A percentile compares a stretch with the other conserved stretches of the same genome.
phyloP scores from a whole-genome alignment of 2,329 filamentous ascomycete species.

The Hypoxylon sp. region DNA sequence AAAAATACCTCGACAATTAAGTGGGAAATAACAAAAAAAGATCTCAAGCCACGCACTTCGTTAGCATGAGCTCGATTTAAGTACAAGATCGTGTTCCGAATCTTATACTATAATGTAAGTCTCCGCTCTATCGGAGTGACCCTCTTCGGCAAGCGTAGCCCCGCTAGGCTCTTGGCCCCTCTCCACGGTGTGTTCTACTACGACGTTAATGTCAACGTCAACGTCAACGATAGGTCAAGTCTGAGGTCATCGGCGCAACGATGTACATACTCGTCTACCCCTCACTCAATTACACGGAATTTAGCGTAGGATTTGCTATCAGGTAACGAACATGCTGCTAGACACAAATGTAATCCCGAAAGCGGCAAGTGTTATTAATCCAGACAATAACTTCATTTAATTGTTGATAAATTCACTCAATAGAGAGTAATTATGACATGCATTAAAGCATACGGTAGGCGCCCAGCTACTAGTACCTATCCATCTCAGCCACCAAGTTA shows the following conservation, averaged over 20 bases:
- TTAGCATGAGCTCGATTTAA: constrained; percentile 7
- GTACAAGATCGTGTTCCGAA: constrained; percentile 1
- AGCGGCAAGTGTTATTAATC: no score
- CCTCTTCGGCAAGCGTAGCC: constrained; percentile 18
- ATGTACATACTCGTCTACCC: background rate
- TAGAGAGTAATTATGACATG: constrained; percentile 8
- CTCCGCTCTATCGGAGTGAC: constrained; percentile 23
- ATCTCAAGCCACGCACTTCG: constrained; percentile 8
- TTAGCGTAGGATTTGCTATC: no score
- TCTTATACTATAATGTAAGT: constrained; percentile 4
- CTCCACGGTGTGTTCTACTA: no score
- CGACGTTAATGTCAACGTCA: constrained; percentile 1
- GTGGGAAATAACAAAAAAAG: no score
- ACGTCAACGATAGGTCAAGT: constrained; percentile 6
- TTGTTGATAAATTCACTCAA: no score
- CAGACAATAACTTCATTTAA: no score
- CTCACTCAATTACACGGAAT: no score
- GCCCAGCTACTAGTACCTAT: no score
- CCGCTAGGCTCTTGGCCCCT: constrained; percentile 8
- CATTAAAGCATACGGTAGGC: no score
- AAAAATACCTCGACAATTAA: background rate
- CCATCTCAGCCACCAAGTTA: no score
- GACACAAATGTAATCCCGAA: no score
- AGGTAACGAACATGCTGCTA: no score
- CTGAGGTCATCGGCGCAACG: constrained; percentile 7